Conservation (phyloP, 1,284 basidiomycete species). For the Cryptococcus floricola region DNA sequence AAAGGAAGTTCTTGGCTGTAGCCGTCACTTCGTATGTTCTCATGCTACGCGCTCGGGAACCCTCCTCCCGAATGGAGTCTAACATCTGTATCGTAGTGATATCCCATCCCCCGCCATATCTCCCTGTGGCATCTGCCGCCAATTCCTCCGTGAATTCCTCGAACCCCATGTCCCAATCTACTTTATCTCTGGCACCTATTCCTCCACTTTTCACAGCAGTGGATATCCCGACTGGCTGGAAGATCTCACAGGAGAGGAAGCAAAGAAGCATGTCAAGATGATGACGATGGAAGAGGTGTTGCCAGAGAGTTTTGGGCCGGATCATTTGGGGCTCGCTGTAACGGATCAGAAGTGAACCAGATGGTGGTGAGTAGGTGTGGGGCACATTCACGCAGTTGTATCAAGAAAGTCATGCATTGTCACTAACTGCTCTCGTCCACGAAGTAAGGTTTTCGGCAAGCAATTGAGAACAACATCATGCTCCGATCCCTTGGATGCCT, state of each 20-base stretch:
- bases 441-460: too few relatives aligned
- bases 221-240: conserved; percentile 22
- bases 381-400: background rate
- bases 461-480: too few relatives aligned
- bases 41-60: background rate
- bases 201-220: conserved; percentile 21
- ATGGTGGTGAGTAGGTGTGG: background rate
- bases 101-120: conserved; percentile 60
- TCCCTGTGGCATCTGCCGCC: conserved; percentile 88
- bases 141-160: conserved; percentile 87
- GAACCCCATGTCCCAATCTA: conserved; percentile 66
- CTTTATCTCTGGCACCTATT: conserved; percentile 69
- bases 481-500: too few relatives aligned
- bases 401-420: background rate
- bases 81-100: conserved; percentile 52
- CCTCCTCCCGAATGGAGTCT: background rate
- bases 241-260: conserved; percentile 45
- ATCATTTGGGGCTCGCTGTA: conserved; percentile 52
- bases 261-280: conserved; percentile 56
- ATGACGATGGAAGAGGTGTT: conserved; percentile 71
- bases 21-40: conserved; percentile 65
- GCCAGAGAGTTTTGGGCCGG: conserved; percentile 85
- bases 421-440: background rate
- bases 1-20: conserved; percentile 62
- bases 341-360: background rate